Conservation (phyloP, 1,284 basidiomycete species). For the Apiotrichum veenhuisii region DNA sequence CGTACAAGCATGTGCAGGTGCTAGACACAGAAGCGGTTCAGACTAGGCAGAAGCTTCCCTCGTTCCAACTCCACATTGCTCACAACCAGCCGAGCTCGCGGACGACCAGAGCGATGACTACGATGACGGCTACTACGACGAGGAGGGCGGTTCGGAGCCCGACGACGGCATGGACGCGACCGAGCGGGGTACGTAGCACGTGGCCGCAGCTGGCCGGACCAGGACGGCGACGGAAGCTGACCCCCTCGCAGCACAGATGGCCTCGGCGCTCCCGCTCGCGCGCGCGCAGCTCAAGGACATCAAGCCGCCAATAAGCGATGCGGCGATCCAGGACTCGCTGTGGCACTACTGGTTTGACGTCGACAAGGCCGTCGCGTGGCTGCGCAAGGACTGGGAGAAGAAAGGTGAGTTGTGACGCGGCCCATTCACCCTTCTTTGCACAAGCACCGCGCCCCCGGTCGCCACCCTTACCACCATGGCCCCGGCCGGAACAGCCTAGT, state of each 20-base stretch:
- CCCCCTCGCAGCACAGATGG: conserved; percentile 62
- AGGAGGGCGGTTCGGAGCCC: too few species aligned
- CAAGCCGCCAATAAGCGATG: conserved; percentile 67
- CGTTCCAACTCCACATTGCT: background rate
- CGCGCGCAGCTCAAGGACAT: conserved; percentile 65
- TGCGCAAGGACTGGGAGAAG: conserved; percentile 58
- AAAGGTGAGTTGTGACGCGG: conserved; percentile 92
- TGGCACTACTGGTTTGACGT: conserved; percentile 90
- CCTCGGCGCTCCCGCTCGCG: conserved; percentile 64
- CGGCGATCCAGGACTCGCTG: conserved; percentile 70
- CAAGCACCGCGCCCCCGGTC: background rate
- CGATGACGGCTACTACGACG: too few species aligned
- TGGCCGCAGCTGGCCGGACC: too few species aligned
- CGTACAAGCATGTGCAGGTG: too few species aligned
- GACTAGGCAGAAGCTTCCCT: too few species aligned
- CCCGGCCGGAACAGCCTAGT: background rate
- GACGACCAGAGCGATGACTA: conserved; percentile 40
- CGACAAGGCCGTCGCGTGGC: conserved; percentile 68
- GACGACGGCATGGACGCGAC: conserved; percentile 42
- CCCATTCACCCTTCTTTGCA: background rate
- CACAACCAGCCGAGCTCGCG: conserved; percentile 8
- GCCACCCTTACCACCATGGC: background rate
- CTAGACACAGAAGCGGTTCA: too few species aligned
- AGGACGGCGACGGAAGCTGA: conserved; percentile 57
- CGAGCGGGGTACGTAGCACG: conserved; percentile 30